phyloP scores from a whole-genome alignment of 2,329 filamentous ascomycete species.

The Moelleriella libera region DNA sequence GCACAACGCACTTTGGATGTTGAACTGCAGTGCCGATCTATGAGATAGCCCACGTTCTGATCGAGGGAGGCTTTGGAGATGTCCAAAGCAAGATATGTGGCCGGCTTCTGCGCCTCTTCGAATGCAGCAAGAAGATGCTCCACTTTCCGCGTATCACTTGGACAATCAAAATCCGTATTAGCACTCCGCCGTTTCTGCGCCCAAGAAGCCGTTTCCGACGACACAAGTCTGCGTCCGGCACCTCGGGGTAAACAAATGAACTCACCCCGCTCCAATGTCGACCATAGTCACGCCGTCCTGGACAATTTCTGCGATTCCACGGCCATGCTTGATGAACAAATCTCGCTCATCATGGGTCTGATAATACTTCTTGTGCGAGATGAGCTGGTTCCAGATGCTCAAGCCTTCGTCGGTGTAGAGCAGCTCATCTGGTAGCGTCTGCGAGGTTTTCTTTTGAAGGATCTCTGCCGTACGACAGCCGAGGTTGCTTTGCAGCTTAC shows the following conservation, averaged over 20 bases:
- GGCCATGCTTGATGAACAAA: slow-evolving; percentile 19
- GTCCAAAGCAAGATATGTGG: slow-evolving; percentile 24
- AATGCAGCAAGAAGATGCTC: slow-evolving; percentile 21
- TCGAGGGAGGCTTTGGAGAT: slow-evolving; percentile 22
- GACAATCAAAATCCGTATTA: neutral
- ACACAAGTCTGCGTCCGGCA: neutral
- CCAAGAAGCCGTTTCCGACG: too few relatives aligned
- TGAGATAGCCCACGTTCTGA: slow-evolving; percentile 18
- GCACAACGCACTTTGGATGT: slow-evolving; percentile 17
- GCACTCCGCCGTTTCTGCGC: too few relatives aligned
- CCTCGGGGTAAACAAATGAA: slow-evolving; percentile 1
- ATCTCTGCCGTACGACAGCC: slow-evolving; percentile 12
- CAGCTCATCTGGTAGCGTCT: slow-evolving; percentile 23
- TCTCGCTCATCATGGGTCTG: slow-evolving; percentile 25
- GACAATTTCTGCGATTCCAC: slow-evolving; percentile 17
- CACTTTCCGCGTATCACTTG: slow-evolving; percentile 26
- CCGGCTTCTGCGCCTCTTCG: slow-evolving; percentile 13
- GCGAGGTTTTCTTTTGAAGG: slow-evolving; percentile 11
- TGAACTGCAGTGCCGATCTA: slow-evolving; percentile 12
- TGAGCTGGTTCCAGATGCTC: slow-evolving; percentile 25
- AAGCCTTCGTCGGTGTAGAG: slow-evolving; percentile 24
- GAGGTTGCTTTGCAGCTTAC: slow-evolving; percentile 15
- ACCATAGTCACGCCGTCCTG: slow-evolving; percentile 18
- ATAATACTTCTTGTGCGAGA: slow-evolving; percentile 23
- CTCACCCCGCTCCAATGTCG: slow-evolving; percentile 28